These are phyloP conservation scores for Chenopodium berlandieri DNA, from an alignment of 148 eudicot genomes.

Conservation along the genomic window DNA sequence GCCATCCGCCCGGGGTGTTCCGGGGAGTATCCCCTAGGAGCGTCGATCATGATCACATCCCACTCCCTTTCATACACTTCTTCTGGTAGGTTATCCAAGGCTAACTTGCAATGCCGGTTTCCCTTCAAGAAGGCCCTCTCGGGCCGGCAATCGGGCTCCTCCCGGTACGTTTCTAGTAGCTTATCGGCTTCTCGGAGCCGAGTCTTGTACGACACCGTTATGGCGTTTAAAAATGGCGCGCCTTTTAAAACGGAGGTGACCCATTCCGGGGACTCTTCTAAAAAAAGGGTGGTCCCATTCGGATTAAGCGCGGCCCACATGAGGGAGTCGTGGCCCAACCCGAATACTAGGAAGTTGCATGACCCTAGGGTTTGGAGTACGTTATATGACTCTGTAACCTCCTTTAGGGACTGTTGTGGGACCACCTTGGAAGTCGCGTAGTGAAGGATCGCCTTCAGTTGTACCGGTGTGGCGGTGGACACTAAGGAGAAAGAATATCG, in stretches of 20 bases:
- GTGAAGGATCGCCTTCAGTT: constrained; percentile 37
- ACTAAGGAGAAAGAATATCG: constrained; percentile 15
- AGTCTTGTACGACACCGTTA: constrained; percentile 34
- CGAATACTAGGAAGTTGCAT: constrained; percentile 45
- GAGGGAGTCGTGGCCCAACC: constrained; percentile 46
- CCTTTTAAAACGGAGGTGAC: constrained; percentile 22
- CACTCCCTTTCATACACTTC: constrained; percentile 47
- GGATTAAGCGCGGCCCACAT: constrained; percentile 53
- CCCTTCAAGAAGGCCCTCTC: constrained; percentile 15
- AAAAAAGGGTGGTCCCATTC: constrained; percentile 37
- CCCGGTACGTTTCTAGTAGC: constrained; percentile 17
- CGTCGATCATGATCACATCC: constrained; percentile 57
- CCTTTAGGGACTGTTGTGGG: constrained; percentile 37
- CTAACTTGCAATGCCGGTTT: constrained; percentile 27
- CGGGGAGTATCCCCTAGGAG: constrained; percentile 38
- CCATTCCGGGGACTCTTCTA: constrained; percentile 47
- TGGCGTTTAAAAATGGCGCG: constrained; percentile 32
- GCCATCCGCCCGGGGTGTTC: constrained; percentile 50
- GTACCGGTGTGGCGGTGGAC: constrained; percentile 12
- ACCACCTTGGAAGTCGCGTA: constrained; percentile 42
- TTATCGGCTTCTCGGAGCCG: constrained; percentile 25
- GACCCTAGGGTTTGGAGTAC: constrained; percentile 23
- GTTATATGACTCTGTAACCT: constrained; percentile 30
- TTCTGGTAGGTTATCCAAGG: constrained; percentile 28
- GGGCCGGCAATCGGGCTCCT: constrained; percentile 33